Evolutionary conservation across 2,329 filamentous ascomycete genomes (phyloP).

Genomic region (Thermothelomyces thermophilus): DNA sequence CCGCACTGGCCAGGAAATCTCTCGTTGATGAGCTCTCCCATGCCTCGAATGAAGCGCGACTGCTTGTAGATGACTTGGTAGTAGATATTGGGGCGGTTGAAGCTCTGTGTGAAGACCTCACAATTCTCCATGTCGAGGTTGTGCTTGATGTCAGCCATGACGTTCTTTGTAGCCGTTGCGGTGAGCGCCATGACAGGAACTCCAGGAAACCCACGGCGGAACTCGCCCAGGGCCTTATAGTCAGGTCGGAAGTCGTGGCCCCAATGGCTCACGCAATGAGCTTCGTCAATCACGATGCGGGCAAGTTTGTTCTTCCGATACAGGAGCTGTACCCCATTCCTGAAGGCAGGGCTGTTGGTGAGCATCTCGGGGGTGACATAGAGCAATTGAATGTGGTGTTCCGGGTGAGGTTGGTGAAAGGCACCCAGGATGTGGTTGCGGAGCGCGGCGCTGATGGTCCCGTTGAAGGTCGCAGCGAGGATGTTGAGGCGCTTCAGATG

Average conservation of each 20-base stretch:
- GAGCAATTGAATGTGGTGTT: constrained; percentile 74
- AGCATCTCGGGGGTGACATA: constrained; percentile 98
- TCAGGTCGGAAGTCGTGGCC: constrained; percentile 96
- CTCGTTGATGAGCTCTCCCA: constrained; percentile 61
- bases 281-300: constrained; percentile 92
- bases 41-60: constrained; percentile 47
- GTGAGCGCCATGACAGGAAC: constrained; percentile 94
- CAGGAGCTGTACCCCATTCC: constrained; percentile 59
- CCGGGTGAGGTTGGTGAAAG: constrained; percentile 57
- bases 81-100: constrained; percentile 90
- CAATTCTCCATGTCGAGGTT: constrained; percentile 80
- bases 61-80: constrained; percentile 77
- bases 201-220: constrained; percentile 64
- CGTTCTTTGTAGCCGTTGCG: constrained; percentile 88
- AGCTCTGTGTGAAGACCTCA: constrained; percentile 80
- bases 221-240: constrained; percentile 76
- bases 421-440: constrained; percentile 60
- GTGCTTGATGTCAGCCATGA: constrained; percentile 84
- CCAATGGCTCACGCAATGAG: constrained; percentile 99
- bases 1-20: constrained; percentile 69
- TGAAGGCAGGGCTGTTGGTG: constrained; percentile 67
- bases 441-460: constrained; percentile 59
- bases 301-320: constrained; percentile 68
- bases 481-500: constrained; percentile 72
- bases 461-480: constrained; percentile 74